phyloP scores from a whole-genome alignment of 2,329 filamentous ascomycete species.

The Emericellopsis cladophorae region DNA sequence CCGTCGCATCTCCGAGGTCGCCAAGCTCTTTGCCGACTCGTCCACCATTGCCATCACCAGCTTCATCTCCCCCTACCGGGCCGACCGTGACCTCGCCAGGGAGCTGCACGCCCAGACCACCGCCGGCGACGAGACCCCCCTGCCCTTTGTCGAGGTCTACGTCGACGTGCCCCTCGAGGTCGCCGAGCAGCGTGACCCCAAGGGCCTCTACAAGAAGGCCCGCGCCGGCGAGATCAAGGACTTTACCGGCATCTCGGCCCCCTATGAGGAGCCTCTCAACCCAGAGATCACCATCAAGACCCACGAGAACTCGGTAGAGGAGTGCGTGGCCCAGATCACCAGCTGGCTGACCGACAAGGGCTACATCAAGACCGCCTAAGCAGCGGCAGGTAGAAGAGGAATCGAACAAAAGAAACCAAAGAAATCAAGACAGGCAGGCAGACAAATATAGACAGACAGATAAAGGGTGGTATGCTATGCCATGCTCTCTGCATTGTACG shows the following conservation, averaged over 20 bases:
- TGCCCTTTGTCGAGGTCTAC: slow-evolving; percentile 89
- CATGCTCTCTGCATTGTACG: too few species aligned
- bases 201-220: slow-evolving; percentile 97
- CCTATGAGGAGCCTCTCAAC: slow-evolving; percentile 79
- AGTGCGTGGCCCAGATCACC: slow-evolving; percentile 77
- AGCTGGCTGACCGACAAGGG: slow-evolving; percentile 64
- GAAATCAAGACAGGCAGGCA: background rate
- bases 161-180: slow-evolving; percentile 86
- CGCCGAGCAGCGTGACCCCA: slow-evolving; percentile 89
- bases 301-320: slow-evolving; percentile 71
- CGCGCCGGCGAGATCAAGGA: slow-evolving; percentile 88
- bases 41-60: slow-evolving; percentile 81
- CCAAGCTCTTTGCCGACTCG: slow-evolving; percentile 90
- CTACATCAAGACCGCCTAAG: slow-evolving; percentile 15
- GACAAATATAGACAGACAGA: background rate
- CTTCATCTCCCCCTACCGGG: slow-evolving; percentile 92
- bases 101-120: slow-evolving; percentile 53
- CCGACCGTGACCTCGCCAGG: slow-evolving; percentile 73
- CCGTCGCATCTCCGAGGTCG: slow-evolving; percentile 87
- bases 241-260: slow-evolving; percentile 90
- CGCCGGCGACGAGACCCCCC: slow-evolving; percentile 45
- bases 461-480: too few species aligned
- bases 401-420: background rate
- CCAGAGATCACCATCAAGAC: slow-evolving; percentile 83
- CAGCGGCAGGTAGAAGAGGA: background rate